A percentile compares a stretch with the other conserved stretches of the same genome.
Conservation (phyloP, 2,329 filamentous ascomycete species). For the Fusarium dimerum region DNA sequence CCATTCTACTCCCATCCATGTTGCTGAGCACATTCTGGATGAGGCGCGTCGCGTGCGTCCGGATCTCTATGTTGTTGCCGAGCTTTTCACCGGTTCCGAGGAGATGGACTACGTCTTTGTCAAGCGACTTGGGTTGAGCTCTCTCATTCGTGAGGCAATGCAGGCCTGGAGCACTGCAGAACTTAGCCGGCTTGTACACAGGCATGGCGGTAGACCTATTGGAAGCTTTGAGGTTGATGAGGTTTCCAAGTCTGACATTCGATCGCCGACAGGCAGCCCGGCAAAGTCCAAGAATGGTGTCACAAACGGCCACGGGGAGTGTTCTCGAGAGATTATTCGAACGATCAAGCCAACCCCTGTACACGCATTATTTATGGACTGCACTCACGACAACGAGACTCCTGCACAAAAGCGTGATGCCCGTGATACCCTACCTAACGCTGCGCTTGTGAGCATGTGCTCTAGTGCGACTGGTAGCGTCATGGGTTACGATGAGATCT, state of each 20-base stretch:
- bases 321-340: conserved; percentile 67
- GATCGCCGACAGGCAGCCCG: conserved; percentile 33
- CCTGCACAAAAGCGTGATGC: conserved; percentile 94
- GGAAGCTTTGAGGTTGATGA: conserved; percentile 97
- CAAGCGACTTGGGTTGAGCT: conserved; percentile 86
- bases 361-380: conserved; percentile 97
- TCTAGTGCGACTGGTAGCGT: conserved; percentile 92
- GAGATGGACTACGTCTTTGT: conserved; percentile 96
- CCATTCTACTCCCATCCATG: conserved; percentile 91
- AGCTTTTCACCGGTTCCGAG: conserved; percentile 94
- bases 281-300: conserved; percentile 25
- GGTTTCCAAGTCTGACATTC: conserved; percentile 62
- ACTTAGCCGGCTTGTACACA: conserved; percentile 88
- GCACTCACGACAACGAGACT: conserved; percentile 97
- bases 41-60: conserved; percentile 87
- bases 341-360: conserved; percentile 86
- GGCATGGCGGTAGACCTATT: conserved; percentile 89
- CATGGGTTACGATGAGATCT: conserved; percentile 97
- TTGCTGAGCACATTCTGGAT: conserved; percentile 93
- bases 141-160: conserved; percentile 96
- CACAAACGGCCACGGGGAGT: conserved; percentile 33
- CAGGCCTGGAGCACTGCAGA: conserved; percentile 96
- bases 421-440: conserved; percentile 89
- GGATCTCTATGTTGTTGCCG: conserved; percentile 88
- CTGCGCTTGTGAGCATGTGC: conserved; percentile 94